Conservation (phyloP, 495 filamentous ascomycete genomes). For the Aspergillus asperescens region DNA sequence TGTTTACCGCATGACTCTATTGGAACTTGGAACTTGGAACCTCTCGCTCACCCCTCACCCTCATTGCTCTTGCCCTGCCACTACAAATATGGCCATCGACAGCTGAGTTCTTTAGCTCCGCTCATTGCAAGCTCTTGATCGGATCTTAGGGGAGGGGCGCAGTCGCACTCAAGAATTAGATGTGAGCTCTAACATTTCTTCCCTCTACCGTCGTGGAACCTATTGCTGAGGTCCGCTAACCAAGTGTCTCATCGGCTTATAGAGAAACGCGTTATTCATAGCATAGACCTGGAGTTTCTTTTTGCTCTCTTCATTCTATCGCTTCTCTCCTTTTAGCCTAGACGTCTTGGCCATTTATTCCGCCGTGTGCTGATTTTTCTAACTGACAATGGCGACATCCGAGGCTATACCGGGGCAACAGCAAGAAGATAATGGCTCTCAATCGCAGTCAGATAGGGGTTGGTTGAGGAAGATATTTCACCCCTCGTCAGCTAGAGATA, state of each 20-base stretch:
- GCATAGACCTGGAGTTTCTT: background rate
- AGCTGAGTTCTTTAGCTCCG: background rate
- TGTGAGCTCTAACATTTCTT: constrained; percentile 4
- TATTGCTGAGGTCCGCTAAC: background rate
- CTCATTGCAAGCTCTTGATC: background rate
- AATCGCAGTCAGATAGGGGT: background rate
- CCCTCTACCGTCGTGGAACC: background rate
- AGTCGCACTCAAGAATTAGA: background rate
- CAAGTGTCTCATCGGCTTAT: background rate
- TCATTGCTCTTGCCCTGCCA: background rate
- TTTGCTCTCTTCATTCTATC: background rate
- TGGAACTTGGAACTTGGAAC: too few species aligned
- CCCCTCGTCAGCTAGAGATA: background rate
- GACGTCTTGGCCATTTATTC: background rate
- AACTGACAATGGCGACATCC: constrained; percentile 4
- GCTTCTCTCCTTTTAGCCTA: background rate
- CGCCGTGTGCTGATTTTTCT: background rate
- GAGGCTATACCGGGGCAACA: background rate
- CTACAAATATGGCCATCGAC: constrained; percentile 5
- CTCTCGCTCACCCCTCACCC: background rate
- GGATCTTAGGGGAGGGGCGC: background rate
- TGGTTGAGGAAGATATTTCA: constrained; percentile 9
- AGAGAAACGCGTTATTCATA: constrained; percentile 3
- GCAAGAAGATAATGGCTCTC: background rate
- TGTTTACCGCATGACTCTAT: constrained; percentile 1